A percentile compares a stretch with the other conserved stretches of the same genome.
These are phyloP conservation scores for Botrytis fabae DNA, from an alignment of 2,329 filamentous ascomycete species.

Conservation along the genomic window DNA sequence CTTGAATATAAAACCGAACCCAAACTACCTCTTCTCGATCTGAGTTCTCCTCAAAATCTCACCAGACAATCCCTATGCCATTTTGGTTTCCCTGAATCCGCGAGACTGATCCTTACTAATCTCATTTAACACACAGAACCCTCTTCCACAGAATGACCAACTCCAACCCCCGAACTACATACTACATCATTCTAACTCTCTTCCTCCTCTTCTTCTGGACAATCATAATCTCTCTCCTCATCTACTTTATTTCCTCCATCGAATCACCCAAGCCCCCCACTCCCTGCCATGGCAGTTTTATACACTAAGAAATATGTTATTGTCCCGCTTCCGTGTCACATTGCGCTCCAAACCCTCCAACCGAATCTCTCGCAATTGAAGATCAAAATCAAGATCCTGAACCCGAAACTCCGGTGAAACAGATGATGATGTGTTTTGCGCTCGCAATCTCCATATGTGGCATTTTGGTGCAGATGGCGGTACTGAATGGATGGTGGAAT, in stretches of 20 bases:
- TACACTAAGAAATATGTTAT: background rate
- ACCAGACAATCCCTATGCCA: no score
- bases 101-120: background rate
- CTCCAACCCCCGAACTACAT: background rate
- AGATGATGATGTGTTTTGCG: background rate
- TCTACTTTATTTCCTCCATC: background rate
- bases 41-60: background rate
- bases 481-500: background rate
- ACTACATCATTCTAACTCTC: background rate
- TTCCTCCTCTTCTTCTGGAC: background rate
- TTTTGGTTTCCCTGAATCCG: fast-evolving
- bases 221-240: background rate
- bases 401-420: background rate
- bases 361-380: background rate
- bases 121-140: fast-evolving
- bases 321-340: background rate
- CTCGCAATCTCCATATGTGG: background rate
- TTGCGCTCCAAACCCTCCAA: background rate
- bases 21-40: background rate
- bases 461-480: background rate
- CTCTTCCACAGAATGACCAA: background rate
- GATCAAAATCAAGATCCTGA: background rate
- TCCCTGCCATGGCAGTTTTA: background rate
- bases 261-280: background rate
- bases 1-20: background rate